phyloP scores from a whole-genome alignment of 148 eudicot species.

The Rheum nobile region DNA sequence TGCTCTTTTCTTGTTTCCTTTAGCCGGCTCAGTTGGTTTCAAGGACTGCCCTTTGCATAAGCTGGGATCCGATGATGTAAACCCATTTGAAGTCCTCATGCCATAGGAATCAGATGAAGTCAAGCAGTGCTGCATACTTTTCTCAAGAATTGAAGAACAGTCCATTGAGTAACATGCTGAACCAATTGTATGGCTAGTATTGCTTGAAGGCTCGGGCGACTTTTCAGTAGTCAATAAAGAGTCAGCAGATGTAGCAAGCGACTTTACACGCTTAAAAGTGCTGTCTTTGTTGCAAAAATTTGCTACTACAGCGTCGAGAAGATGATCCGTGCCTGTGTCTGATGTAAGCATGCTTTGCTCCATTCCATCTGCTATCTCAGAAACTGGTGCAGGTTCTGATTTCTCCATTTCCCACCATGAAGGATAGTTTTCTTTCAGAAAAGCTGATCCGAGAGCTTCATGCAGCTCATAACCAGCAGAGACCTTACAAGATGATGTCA shows the following conservation, averaged over 20 bases:
- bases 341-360: slow-evolving; percentile 38
- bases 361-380: slow-evolving; percentile 36
- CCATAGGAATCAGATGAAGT: slow-evolving; percentile 43
- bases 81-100: slow-evolving; percentile 29
- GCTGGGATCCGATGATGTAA: slow-evolving; percentile 33
- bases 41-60: slow-evolving; percentile 39
- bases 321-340: slow-evolving; percentile 56
- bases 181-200: slow-evolving; percentile 34
- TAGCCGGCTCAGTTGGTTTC: slow-evolving; percentile 32
- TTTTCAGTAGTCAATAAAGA: slow-evolving; percentile 52
- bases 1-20: slow-evolving; percentile 56
- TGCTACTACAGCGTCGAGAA: slow-evolving; percentile 83
- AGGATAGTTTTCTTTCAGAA: slow-evolving; percentile 28
- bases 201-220: slow-evolving; percentile 32
- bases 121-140: slow-evolving; percentile 35
- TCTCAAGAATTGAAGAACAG: slow-evolving; percentile 36
- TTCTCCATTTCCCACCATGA: slow-evolving; percentile 32
- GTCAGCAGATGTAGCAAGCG: slow-evolving; percentile 27
- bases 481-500: slow-evolving; percentile 22
- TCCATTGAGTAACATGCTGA: slow-evolving; percentile 49
- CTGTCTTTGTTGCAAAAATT: slow-evolving; percentile 30
- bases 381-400: slow-evolving; percentile 17
- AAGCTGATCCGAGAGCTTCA: slow-evolving; percentile 70
- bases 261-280: slow-evolving; percentile 21
- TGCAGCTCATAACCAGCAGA: slow-evolving; percentile 74